Conservation (phyloP, 2,329 filamentous ascomycete genomes). For the Bipolaris cookei region DNA sequence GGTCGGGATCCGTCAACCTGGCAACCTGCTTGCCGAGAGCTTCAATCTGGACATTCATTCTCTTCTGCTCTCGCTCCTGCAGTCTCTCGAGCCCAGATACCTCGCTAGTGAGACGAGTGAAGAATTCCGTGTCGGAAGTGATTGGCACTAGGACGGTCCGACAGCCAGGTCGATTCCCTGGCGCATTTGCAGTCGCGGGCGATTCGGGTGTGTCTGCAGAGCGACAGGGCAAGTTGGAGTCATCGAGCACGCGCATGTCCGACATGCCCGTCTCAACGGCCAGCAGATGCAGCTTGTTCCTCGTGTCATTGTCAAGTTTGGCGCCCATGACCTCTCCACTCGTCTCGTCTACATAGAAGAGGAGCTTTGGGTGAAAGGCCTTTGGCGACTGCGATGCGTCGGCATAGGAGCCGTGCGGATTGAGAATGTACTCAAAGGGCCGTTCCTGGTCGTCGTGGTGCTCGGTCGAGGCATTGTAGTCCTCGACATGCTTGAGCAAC, state of each 20-base stretch:
- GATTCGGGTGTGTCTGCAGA: conserved; percentile 5
- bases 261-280: conserved; percentile 57
- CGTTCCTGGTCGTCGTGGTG: conserved; percentile 36
- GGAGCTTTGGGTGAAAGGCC: conserved; percentile 69
- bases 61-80: conserved; percentile 69
- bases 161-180: conserved; percentile 33
- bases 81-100: conserved; percentile 72
- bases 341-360: conserved; percentile 70
- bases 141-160: conserved; percentile 74
- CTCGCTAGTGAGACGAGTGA: conserved; percentile 74
- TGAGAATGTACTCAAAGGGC: conserved; percentile 49
- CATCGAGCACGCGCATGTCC: conserved; percentile 45
- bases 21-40: conserved; percentile 69
- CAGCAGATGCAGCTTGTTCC: conserved; percentile 67
- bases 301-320: conserved; percentile 68
- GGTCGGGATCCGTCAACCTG: conserved; percentile 68
- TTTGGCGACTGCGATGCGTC: conserved; percentile 22
- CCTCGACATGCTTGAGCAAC: conserved; percentile 60
- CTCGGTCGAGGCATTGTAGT: conserved; percentile 40
- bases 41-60: conserved; percentile 68
- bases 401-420: conserved; percentile 18
- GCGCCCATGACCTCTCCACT: conserved; percentile 74
- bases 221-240: conserved; percentile 25
- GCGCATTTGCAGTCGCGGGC: not conserved
- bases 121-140: conserved; percentile 79